Percentiles rank a stretch among this genome's conserved stretches.
Conservation (phyloP, 2,329 filamentous ascomycete species). For the Fusarium denticulatum region DNA sequence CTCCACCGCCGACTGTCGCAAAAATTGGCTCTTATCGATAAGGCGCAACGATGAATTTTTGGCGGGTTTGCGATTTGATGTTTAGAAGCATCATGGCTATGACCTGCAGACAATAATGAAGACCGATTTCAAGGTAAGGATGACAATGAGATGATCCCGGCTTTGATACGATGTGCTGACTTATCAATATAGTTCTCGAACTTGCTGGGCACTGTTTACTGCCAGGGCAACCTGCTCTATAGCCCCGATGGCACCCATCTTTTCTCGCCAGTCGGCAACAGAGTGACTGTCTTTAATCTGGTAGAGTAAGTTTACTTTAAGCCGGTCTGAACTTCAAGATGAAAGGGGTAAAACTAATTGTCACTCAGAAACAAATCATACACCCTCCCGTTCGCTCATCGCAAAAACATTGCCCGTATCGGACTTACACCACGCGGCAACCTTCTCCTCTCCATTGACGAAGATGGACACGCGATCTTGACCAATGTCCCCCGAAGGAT, state of each 20-base stretch:
- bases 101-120: conserved; percentile 78
- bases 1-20: conserved; percentile 45
- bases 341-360: conserved; percentile 46
- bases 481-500: conserved; percentile 90
- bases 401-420: conserved; percentile 89
- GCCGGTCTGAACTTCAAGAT: neutral
- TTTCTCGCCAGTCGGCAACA: conserved; percentile 94
- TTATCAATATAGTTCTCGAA: conserved; percentile 82
- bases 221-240: conserved; percentile 96
- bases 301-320: conserved; percentile 74
- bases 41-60: conserved; percentile 48
- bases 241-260: conserved; percentile 95
- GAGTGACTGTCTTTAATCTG: conserved; percentile 94
- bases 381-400: conserved; percentile 89
- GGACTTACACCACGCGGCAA: conserved; percentile 92
- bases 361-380: conserved; percentile 80
- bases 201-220: conserved; percentile 96
- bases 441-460: conserved; percentile 90
- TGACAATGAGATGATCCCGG: neutral
- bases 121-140: conserved; percentile 92
- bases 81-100: conserved; percentile 50
- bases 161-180: neutral
- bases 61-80: conserved; percentile 39
- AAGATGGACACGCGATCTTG: conserved; percentile 92
- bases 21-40: conserved; percentile 51